Evolutionary conservation across 73 alveolate genomes (phyloP).

Genomic region (Paraurostyla sp.): DNA sequence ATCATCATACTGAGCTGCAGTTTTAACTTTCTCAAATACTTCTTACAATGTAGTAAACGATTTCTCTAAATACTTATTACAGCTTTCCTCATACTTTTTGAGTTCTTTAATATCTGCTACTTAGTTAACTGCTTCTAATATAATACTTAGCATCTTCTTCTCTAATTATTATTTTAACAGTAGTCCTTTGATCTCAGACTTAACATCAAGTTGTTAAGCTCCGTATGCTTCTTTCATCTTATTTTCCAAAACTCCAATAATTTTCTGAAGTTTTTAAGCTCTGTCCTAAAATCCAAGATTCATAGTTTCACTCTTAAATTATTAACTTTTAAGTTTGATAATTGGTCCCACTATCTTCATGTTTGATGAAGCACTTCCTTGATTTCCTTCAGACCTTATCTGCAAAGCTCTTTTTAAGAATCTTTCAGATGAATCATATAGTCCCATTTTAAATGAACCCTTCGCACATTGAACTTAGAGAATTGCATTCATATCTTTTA

Average conservation of each 20-base stretch:
- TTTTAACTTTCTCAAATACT: constrained; percentile 23
- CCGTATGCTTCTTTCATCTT: constrained; percentile 1
- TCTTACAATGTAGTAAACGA: background rate
- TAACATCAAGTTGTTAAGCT: constrained; percentile 1
- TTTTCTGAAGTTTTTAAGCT: constrained; percentile 28
- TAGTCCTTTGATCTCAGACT: constrained; percentile 30
- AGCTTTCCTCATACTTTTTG: background rate
- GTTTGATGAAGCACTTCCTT: background rate
- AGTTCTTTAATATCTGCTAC: background rate
- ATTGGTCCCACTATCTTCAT: constrained; percentile 63
- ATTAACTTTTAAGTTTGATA: constrained; percentile 58
- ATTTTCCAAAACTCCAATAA: constrained; percentile 19
- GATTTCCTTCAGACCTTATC: constrained; percentile 29
- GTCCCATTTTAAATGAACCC: constrained; percentile 76
- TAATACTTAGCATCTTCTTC: constrained; percentile 54
- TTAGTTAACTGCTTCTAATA: background rate
- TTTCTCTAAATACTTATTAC: background rate
- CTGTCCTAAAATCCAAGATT: constrained; percentile 6
- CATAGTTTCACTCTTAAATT: constrained; percentile 44
- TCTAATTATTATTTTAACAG: constrained; percentile 22
- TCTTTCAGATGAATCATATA: constrained; percentile 65
- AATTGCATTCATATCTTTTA: constrained; percentile 66
- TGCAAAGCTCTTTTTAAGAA: constrained; percentile 69
- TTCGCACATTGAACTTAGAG: constrained; percentile 74
- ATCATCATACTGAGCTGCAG: constrained; percentile 61